Evolutionary conservation across 768 basidiomycete species (phyloP), one percentile per base, ranked within the genome.

Genomic region (Leucocoprinus leucothites): DNA sequence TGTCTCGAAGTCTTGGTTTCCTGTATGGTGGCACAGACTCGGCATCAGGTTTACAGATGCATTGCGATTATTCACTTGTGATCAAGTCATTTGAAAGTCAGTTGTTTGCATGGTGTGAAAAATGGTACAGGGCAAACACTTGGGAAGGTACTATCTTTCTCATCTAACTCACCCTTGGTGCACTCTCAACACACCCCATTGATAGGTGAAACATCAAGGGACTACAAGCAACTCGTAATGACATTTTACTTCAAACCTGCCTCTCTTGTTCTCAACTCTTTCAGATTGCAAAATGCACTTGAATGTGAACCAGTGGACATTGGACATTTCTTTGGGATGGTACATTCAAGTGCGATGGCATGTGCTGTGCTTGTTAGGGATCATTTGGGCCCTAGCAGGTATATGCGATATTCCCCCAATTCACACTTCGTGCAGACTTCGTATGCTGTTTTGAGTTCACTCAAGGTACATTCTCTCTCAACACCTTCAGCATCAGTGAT

Each of bases 281-380:
- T 99, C 62, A 95, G 96, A 9, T 79, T 99, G 42, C 95, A 99
- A 69, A 91, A 96, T 64, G 93, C 96, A n/a, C 72, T 98, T 53
- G 95, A 96, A 69, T 79, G 82, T 18, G 78, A 82, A 3, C 71
- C 80, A 0, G 69, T 89, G 41, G 84, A 94, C 64, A 85, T 91
- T 40, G 85, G 85, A 0, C 86, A 94, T 71, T 94, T 94, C 73
- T 93, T 94, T 64, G 81, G 84, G 13, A 82, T 89, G 31, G 88
- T 87, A 57, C 85, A 93, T 67, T 77, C 81, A 2, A 79, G 82
- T 8, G 91, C 91, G 2, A 84, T 81, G 24, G 74, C 82, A 6
- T 86, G 88, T 65, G 87, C 88, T 14, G 73, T 73, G 31, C 71
- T 93, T 44, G 84, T 94, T 18, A 82, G 87, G 16, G 94, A 96